A percentile compares a stretch with the other conserved stretches of the same genome.
Evolutionary conservation across 75 land plant genomes (phyloP).

Genomic region (Pseudotsuga menziesii): DNA sequence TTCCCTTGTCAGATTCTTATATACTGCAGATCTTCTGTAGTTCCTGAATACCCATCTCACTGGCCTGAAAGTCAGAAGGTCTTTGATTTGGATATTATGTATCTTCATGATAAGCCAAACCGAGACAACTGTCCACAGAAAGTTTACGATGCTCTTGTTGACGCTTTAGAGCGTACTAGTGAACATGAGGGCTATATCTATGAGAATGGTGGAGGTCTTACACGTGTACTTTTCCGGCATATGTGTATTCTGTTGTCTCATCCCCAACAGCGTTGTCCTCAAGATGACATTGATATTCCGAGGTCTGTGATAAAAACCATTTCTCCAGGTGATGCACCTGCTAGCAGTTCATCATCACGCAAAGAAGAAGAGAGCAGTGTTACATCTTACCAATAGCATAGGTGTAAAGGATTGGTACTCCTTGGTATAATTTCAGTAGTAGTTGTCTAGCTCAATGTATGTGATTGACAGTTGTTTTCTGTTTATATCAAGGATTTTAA

Average conservation of each 20-base stretch:
- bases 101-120: conserved; percentile 91
- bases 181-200: conserved; percentile 83
- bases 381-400: conserved; percentile 3
- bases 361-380: not conserved
- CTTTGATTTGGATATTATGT: conserved; percentile 80
- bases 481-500: not conserved
- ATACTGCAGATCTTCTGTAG: conserved; percentile 79
- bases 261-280: conserved; percentile 79
- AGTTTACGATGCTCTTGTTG: conserved; percentile 89
- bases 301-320: conserved; percentile 40
- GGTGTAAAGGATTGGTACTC: not conserved
- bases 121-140: conserved; percentile 86
- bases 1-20: conserved; percentile 54
- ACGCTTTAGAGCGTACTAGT: conserved; percentile 78
- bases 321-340: not conserved
- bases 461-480: not conserved
- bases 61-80: conserved; percentile 54
- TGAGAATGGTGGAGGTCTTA: conserved; percentile 77
- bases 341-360: not conserved
- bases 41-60: conserved; percentile 33
- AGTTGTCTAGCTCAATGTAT: not conserved
- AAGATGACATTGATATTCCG: conserved; percentile 74
- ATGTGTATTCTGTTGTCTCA: conserved; percentile 74
- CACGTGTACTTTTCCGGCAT: conserved; percentile 62
- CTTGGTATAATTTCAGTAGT: not conserved